Percentiles rank a stretch among this genome's conserved stretches.
Evolutionary conservation across 176 grass and related monocot species (phyloP).

Genomic region (Avena insularis): DNA sequence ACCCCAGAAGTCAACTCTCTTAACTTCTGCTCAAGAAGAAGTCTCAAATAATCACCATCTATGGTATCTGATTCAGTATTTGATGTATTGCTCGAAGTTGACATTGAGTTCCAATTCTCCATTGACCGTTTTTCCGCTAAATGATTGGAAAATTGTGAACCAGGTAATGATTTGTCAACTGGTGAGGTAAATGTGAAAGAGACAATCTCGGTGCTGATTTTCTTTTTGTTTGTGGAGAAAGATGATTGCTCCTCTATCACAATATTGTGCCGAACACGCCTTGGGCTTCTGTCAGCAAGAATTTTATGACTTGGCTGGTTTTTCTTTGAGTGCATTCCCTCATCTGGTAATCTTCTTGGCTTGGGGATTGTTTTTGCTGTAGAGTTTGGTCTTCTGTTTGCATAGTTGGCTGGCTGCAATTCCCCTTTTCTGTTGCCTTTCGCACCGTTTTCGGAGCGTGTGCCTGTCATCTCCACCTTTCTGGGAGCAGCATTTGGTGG

Average conservation of each 20-base stretch:
- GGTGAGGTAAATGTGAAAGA: conserved; percentile 98
- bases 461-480: conserved; percentile 44
- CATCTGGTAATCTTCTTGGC: conserved; percentile 59
- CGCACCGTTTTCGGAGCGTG: conserved; percentile 41
- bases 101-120: conserved; percentile 31
- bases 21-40: conserved; percentile 88
- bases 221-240: conserved; percentile 61
- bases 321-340: conserved; percentile 44
- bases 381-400: conserved; percentile 50
- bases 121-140: conserved; percentile 35
- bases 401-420: conserved; percentile 15
- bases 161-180: conserved; percentile 61
- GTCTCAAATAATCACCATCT: conserved; percentile 82
- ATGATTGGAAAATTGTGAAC: conserved; percentile 43
- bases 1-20: conserved; percentile 67
- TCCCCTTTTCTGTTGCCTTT: conserved; percentile 53
- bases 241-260: conserved; percentile 70
- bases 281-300: conserved; percentile 56
- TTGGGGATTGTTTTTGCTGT: conserved; percentile 50
- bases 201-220: conserved; percentile 76
- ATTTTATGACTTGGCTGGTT: conserved; percentile 47
- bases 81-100: conserved; percentile 45
- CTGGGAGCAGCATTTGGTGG: conserved; percentile 49
- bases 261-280: conserved; percentile 76
- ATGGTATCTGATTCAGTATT: conserved; percentile 50